Percentiles rank a stretch among this genome's conserved stretches.
These are phyloP conservation scores for Pascua guehoae DNA, from an alignment of 1,284 basidiomycete genomes.

Conservation along the genomic window DNA sequence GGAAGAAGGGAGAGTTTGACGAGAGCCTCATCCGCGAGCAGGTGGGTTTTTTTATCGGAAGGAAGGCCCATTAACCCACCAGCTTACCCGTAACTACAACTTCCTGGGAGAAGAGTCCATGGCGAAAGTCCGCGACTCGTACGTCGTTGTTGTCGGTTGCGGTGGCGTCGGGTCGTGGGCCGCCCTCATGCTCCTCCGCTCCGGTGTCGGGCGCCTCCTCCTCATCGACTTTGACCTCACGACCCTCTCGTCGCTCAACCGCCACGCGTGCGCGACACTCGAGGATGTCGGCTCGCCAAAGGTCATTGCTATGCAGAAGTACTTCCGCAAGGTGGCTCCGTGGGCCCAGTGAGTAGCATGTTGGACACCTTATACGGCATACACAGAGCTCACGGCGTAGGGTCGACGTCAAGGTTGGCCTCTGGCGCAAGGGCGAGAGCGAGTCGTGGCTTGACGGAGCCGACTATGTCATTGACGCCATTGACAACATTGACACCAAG, in stretches of 20 bases:
- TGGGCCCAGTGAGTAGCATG: slow-evolving; percentile 50
- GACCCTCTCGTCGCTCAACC: slow-evolving; percentile 84
- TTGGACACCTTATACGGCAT: neutral
- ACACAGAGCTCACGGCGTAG: slow-evolving; percentile 48
- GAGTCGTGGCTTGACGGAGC: slow-evolving; percentile 69
- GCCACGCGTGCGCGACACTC: slow-evolving; percentile 88
- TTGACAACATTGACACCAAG: slow-evolving; percentile 95
- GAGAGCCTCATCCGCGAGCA: slow-evolving; percentile 72
- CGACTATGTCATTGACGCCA: slow-evolving; percentile 92
- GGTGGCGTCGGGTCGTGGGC: slow-evolving; percentile 96
- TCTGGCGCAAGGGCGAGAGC: slow-evolving; percentile 72
- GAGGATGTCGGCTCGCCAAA: slow-evolving; percentile 93
- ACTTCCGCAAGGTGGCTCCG: slow-evolving; percentile 64
- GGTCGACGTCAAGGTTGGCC: slow-evolving; percentile 74
- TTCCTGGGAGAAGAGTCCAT: slow-evolving; percentile 92
- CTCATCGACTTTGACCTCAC: slow-evolving; percentile 78
- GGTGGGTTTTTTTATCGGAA: slow-evolving; percentile 29
- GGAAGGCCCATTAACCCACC: slow-evolving; percentile 32
- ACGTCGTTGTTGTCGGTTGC: slow-evolving; percentile 85
- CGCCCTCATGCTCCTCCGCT: slow-evolving; percentile 83
- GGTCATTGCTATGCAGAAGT: slow-evolving; percentile 74
- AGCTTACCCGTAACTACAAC: slow-evolving; percentile 88
- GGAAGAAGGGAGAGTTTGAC: slow-evolving; percentile 56
- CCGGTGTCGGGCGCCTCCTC: slow-evolving; percentile 50
- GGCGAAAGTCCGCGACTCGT: slow-evolving; percentile 68